Conservation (phyloP, 2,329 filamentous ascomycete genomes). For the Dendryphion nanum region DNA sequence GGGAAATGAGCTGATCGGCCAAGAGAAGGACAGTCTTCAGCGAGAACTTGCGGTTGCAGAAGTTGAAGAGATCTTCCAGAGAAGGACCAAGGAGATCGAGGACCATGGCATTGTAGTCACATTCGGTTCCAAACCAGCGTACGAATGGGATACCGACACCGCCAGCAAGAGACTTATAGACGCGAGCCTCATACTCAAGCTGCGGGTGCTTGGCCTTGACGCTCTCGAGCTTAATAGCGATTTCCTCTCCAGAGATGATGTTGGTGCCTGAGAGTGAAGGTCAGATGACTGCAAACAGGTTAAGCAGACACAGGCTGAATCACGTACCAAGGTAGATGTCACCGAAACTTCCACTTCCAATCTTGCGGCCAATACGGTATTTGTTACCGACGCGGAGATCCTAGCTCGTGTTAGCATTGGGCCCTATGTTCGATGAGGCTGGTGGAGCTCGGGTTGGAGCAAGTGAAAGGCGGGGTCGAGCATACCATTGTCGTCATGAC, state of each 20-base stretch:
- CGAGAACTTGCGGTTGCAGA: constrained; percentile 99
- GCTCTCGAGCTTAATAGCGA: constrained; percentile 98
- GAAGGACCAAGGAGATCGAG: constrained; percentile 93
- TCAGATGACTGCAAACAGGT: constrained; percentile 14
- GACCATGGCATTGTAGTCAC: constrained; percentile 99
- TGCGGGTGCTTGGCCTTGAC: constrained; percentile 99
- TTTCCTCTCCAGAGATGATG: constrained; percentile 99
- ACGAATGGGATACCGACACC: constrained; percentile 98
- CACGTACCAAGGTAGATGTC: constrained; percentile 85
- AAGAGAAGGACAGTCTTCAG: constrained; percentile 96
- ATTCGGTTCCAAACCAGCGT: constrained; percentile 99
- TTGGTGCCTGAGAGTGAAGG: constrained; percentile 71
- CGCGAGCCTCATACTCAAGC: constrained; percentile 96
- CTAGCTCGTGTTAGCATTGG: constrained; percentile 50
- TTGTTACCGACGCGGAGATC: constrained; percentile 99
- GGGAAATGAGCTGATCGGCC: constrained; percentile 96
- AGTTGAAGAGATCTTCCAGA: constrained; percentile 98
- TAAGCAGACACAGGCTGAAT: constrained; percentile 2
- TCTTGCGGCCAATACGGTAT: constrained; percentile 99
- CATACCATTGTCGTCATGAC: constrained; percentile 65
- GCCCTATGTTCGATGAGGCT: too few relatives aligned
- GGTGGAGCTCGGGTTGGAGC: too few relatives aligned
- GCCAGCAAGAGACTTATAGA: constrained; percentile 85
- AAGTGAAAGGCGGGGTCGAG: constrained; percentile 38
- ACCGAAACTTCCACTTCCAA: constrained; percentile 95